Evolutionary conservation across 371 early-diverging fungal species (phyloP).

Genomic region (Circinella umbellata): DNA sequence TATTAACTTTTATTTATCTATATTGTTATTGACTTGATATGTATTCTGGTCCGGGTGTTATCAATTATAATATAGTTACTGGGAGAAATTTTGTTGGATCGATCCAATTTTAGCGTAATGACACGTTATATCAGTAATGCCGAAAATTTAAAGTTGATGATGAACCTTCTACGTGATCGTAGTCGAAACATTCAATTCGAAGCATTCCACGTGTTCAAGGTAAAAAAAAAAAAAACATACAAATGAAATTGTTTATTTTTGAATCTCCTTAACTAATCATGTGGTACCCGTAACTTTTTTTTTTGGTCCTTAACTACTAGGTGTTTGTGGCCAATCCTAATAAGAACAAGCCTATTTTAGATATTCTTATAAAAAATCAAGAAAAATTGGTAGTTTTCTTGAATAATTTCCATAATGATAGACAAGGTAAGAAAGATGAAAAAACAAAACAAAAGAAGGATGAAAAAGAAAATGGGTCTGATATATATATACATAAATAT

Average conservation of each 20-base stretch:
- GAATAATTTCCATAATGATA: slow-evolving; percentile 91
- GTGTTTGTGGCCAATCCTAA: slow-evolving; percentile 98
- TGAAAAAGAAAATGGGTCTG: no score
- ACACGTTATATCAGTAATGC: slow-evolving; percentile 90
- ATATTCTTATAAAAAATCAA: slow-evolving; percentile 91
- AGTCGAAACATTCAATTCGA: slow-evolving; percentile 98
- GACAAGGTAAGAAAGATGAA: slow-evolving; percentile 68
- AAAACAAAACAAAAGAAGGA: no score
- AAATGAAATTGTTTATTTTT: not conserved
- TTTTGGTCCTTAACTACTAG: slow-evolving; percentile 35
- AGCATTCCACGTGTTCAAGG: slow-evolving; percentile 99
- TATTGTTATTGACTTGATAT: no score
- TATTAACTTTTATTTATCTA: not conserved
- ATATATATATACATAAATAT: no score
- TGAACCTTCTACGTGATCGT: slow-evolving; percentile 93
- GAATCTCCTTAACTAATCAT: not conserved
- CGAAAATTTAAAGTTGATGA: slow-evolving; percentile 96
- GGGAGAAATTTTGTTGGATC: slow-evolving; percentile 95
- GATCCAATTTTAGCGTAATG: slow-evolving; percentile 95
- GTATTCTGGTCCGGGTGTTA: no score
- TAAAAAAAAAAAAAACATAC: slow-evolving; percentile 14
- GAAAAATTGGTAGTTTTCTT: slow-evolving; percentile 90
- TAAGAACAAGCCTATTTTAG: slow-evolving; percentile 90
- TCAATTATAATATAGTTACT: slow-evolving; percentile 65
- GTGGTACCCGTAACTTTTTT: not conserved